These are phyloP conservation scores for Anthracocystis setariae DNA, from an alignment of 1,284 basidiomycete species.

Conservation along the genomic window DNA sequence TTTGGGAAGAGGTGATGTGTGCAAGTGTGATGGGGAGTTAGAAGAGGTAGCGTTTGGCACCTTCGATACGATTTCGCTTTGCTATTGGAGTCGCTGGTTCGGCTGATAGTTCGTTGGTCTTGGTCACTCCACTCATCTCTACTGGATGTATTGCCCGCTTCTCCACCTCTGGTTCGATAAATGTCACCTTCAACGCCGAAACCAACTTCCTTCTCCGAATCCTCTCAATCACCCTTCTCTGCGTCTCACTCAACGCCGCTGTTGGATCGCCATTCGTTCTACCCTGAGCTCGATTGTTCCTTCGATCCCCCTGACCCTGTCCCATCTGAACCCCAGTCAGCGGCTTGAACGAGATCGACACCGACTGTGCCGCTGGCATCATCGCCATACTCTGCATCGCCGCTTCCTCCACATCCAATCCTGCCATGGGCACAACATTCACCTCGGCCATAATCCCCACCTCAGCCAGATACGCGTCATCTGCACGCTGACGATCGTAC, in stretches of 20 bases:
- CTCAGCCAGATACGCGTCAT: slow-evolving; percentile 22
- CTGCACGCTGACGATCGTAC: slow-evolving; percentile 38
- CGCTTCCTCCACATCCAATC: not conserved
- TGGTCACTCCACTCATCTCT: not conserved
- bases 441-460: slow-evolving; percentile 14
- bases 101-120: not conserved
- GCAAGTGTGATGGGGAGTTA: slow-evolving; percentile 1
- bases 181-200: slow-evolving; percentile 10
- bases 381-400: not conserved
- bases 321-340: slow-evolving; percentile 6
- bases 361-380: slow-evolving; percentile 14
- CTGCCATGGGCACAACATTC: slow-evolving; percentile 8
- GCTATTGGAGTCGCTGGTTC: not conserved
- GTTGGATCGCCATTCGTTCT: not conserved
- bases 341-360: slow-evolving; percentile 16
- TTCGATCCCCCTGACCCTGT: not conserved
- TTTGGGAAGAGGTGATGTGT: not conserved
- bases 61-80: slow-evolving; percentile 28
- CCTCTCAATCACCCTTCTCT: slow-evolving; percentile 18
- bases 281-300: not conserved
- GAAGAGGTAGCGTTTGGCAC: slow-evolving; percentile 45
- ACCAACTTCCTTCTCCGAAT: slow-evolving; percentile 35
- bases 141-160: not conserved
- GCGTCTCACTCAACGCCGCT: not conserved
- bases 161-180: slow-evolving; percentile 31